These are phyloP conservation scores for Boletus rufocinnamomeus DNA, from an alignment of 768 basidiomycete species.

Conservation along the genomic window DNA sequence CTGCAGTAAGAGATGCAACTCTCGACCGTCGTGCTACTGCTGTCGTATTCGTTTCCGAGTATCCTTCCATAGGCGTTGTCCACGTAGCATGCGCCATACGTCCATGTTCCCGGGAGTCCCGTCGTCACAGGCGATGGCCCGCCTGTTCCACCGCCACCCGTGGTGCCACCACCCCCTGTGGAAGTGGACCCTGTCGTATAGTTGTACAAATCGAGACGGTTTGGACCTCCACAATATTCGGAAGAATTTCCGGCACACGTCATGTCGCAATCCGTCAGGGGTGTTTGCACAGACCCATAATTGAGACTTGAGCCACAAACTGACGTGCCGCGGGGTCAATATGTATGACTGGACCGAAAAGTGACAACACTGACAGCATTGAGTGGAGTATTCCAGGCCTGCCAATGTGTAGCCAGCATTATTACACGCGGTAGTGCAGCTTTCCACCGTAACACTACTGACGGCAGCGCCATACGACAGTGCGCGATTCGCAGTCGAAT, in stretches of 20 bases:
- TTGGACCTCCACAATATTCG: slow-evolving; percentile 75
- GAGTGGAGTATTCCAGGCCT: slow-evolving; percentile 47
- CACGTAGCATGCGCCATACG: slow-evolving; percentile 69
- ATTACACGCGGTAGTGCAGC: slow-evolving; percentile 50
- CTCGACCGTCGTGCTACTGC: slow-evolving; percentile 53
- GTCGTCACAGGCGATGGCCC: neutral
- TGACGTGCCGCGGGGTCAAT: slow-evolving; percentile 46
- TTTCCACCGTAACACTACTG: slow-evolving; percentile 48
- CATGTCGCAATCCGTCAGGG: slow-evolving; percentile 54
- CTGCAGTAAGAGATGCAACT: slow-evolving; percentile 62
- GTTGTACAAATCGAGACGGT: slow-evolving; percentile 39
- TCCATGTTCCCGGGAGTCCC: slow-evolving; percentile 48
- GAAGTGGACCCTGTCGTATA: slow-evolving; percentile 4
- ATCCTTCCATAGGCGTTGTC: slow-evolving; percentile 70
- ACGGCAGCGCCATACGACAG: slow-evolving; percentile 37
- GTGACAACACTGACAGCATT: slow-evolving; percentile 46
- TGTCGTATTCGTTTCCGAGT: slow-evolving; percentile 45
- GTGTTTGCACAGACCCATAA: slow-evolving; percentile 35
- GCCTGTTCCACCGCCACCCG: neutral
- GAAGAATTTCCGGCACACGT: slow-evolving; percentile 31
- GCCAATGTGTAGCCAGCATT: slow-evolving; percentile 43
- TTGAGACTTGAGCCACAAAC: slow-evolving; percentile 21
- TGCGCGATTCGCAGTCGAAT: slow-evolving; percentile 36
- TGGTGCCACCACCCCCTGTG: neutral
- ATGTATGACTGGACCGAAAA: slow-evolving; percentile 30